Evolutionary conservation across 2,329 filamentous ascomycete species (phyloP), one percentile per base, ranked within the genome.

Genomic region (Aureobasidium leucospermi): DNA sequence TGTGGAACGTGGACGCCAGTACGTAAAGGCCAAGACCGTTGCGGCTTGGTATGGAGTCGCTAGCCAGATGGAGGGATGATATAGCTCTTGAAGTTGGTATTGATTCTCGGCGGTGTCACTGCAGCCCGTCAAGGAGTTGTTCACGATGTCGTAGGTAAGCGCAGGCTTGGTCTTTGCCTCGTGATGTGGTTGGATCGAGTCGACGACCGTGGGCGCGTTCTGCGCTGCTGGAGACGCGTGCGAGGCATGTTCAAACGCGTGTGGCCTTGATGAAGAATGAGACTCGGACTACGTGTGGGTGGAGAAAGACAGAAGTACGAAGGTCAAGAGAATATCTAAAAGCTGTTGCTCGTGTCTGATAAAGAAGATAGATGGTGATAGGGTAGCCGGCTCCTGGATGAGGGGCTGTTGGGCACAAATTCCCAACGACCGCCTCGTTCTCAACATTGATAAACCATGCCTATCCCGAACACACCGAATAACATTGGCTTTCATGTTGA

Each of bases 21-120:
- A 56, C 52, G 52, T 56, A 56, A 56, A 56, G 36, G 52, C 52
- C 52, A 56, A 56, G 52, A 46, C 39, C 52, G 52, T 56, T 56
- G n/a, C 11, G 15, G 9, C 52, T 56, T 56, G 41, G 52, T 56
- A 56, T 34, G 31, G 39, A 56, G 29, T 28, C n/a, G n/a, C 39
- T 56, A 56, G 51, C 51, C 51, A 41, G 13, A 39, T 28, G n/a
- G 15, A 43, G 51, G 43, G 39, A 4, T 34, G 3, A 13, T 7
- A 43, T 43, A 28, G 15, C 36, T 6, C 19, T 42, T 43, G 2
- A 15, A 2, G 9, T 6, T 29, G 41, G 52, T 56, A 56, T 56
- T 46, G 52, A 45, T 56, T 29, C 52, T 56, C 52, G 52, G 52
- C 52, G 52, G 52, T 38, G 39, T 36, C 52, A 56, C 42, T 36